phyloP scores from a whole-genome alignment of 2,329 filamentous ascomycete genomes.

The Ophiostoma australiae region DNA sequence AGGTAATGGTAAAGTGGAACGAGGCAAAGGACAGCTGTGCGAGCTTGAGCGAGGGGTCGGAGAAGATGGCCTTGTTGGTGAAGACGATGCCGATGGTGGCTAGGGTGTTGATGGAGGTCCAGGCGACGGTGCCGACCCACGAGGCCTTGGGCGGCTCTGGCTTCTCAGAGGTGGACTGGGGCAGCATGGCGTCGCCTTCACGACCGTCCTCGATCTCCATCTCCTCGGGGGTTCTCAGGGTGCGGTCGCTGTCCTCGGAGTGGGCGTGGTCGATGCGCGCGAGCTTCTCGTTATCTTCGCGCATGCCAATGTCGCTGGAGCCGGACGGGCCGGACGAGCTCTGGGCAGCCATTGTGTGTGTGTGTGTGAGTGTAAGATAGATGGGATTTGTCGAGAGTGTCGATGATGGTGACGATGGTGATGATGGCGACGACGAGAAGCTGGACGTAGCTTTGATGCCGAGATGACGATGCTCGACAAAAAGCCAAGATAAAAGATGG shows the following conservation, averaged over 20 bases:
- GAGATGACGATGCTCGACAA: neutral
- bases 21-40: conserved; percentile 62
- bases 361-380: neutral
- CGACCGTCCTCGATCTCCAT: conserved; percentile 38
- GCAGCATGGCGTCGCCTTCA: conserved; percentile 42
- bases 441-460: neutral
- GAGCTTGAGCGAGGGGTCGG: conserved; percentile 55
- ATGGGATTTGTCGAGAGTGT: neutral
- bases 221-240: conserved; percentile 34
- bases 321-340: conserved; percentile 36
- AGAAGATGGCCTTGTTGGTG: conserved; percentile 66
- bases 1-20: conserved; percentile 65
- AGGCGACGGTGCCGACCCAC: conserved; percentile 42
- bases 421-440: neutral
- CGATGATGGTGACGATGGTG: neutral
- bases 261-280: conserved; percentile 30
- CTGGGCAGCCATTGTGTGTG: conserved; percentile 30
- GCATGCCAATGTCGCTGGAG: conserved; percentile 33
- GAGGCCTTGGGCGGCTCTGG: conserved; percentile 35
- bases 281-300: conserved; percentile 34
- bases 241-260: conserved; percentile 34
- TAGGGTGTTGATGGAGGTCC: conserved; percentile 58
- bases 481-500: neutral
- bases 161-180: conserved; percentile 32
- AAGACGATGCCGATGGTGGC: conserved; percentile 64